phyloP scores from a whole-genome alignment of 805 yeast genomes.

The Candida endomychidarum region DNA sequence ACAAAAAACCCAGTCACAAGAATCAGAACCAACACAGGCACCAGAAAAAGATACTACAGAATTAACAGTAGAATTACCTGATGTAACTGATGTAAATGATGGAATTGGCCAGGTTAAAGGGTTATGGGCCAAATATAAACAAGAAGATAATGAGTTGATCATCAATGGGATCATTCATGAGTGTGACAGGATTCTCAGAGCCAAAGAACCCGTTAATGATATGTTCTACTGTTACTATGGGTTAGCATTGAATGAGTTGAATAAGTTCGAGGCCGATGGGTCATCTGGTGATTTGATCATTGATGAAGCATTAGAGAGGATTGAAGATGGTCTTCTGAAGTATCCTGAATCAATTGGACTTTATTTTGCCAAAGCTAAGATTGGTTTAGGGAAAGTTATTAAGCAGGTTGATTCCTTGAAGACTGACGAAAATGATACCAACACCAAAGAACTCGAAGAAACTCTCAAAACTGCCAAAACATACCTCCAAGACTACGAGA shows the following conservation, averaged over 20 bases:
- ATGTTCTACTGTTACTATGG: conserved; percentile 54
- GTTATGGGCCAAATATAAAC: conserved; percentile 62
- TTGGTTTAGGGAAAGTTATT: conserved; percentile 53
- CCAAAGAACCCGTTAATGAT: conserved; percentile 20
- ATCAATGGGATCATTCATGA: conserved; percentile 89
- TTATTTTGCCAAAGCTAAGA: conserved; percentile 53
- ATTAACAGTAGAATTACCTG: conserved; percentile 62
- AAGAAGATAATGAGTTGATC: conserved; percentile 53
- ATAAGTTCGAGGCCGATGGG: conserved; percentile 41
- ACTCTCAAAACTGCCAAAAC: conserved; percentile 34
- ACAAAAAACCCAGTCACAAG: conserved; percentile 14
- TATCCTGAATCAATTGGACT: conserved; percentile 49
- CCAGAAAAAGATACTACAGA: conserved; percentile 19
- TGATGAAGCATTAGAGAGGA: conserved; percentile 70
- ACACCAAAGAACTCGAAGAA: conserved; percentile 40
- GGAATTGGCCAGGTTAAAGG: conserved; percentile 76
- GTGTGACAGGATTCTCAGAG: conserved; percentile 75
- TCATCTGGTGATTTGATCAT: conserved; percentile 50
- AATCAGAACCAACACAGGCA: conserved; percentile 12
- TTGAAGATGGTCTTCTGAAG: conserved; percentile 54
- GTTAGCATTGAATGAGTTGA: conserved; percentile 62
- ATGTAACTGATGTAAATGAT: conserved; percentile 70
- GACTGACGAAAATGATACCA: conserved; percentile 41
- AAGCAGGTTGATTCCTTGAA: conserved; percentile 40
- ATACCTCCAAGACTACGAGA: conserved; percentile 33